Evolutionary conservation across 768 basidiomycete genomes (phyloP).

Genomic region (Suillus discolor): DNA sequence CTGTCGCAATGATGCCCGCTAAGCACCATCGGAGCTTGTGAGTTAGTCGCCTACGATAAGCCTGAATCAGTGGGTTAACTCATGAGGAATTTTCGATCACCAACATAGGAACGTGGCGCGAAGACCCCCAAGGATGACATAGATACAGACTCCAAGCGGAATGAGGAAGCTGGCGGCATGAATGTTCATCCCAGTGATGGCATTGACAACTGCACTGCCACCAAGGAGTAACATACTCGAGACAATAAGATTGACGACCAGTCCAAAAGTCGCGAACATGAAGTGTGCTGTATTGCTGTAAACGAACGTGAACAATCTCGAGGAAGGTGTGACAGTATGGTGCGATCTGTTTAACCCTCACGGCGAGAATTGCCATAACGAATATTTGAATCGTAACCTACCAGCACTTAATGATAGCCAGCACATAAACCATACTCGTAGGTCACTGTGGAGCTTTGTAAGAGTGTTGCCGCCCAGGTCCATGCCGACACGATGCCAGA

Average conservation of each 20-base stretch:
- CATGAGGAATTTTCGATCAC: neutral
- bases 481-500: constrained; percentile 29
- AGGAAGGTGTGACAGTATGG: constrained; percentile 38
- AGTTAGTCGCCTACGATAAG: constrained; percentile 25
- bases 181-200: constrained; percentile 42
- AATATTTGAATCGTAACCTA: too few relatives aligned
- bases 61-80: constrained; percentile 4
- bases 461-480: constrained; percentile 35
- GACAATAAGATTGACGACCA: constrained; percentile 34
- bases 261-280: constrained; percentile 26
- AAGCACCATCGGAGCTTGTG: constrained; percentile 17
- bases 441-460: constrained; percentile 33
- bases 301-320: constrained; percentile 35
- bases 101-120: constrained; percentile 36
- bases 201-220: constrained; percentile 39
- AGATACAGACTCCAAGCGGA: constrained; percentile 42
- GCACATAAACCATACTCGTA: constrained; percentile 29
- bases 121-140: constrained; percentile 38
- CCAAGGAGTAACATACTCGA: constrained; percentile 39
- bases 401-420: constrained; percentile 33
- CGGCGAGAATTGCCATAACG: constrained; percentile 26
- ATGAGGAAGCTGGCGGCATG: constrained; percentile 42
- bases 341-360: constrained; percentile 36
- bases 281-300: constrained; percentile 31
- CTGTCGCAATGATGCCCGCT: neutral